Evolutionary conservation across 2,329 filamentous ascomycete species (phyloP).

Genomic region (Beauveria sp.): DNA sequence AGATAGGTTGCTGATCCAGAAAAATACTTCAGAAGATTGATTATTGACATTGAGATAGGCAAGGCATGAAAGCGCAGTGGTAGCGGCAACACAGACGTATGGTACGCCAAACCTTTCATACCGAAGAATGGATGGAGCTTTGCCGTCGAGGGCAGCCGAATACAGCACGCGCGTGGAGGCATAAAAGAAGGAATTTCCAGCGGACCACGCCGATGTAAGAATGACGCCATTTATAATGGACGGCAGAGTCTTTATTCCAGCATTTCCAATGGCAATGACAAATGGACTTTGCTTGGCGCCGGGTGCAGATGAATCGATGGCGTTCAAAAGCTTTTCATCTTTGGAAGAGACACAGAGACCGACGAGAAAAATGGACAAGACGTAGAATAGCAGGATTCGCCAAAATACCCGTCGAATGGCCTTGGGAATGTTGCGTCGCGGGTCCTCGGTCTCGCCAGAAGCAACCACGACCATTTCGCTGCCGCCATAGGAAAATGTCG

Average conservation of each 20-base stretch:
- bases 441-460: slow-evolving; percentile 28
- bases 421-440: slow-evolving; percentile 28
- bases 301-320: slow-evolving; percentile 35
- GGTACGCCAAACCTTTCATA: slow-evolving; percentile 24
- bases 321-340: slow-evolving; percentile 35
- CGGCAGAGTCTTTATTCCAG: slow-evolving; percentile 38
- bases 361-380: slow-evolving; percentile 30
- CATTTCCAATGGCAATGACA: slow-evolving; percentile 45
- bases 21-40: slow-evolving; percentile 51
- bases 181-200: slow-evolving; percentile 50
- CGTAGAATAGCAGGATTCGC: slow-evolving; percentile 30
- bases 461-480: slow-evolving; percentile 32
- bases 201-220: slow-evolving; percentile 51
- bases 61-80: slow-evolving; percentile 52
- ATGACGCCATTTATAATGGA: slow-evolving; percentile 50
- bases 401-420: slow-evolving; percentile 27
- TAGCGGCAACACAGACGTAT: slow-evolving; percentile 22
- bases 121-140: slow-evolving; percentile 33
- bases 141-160: slow-evolving; percentile 33
- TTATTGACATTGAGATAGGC: slow-evolving; percentile 55
- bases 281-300: slow-evolving; percentile 44
- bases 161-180: slow-evolving; percentile 41
- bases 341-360: slow-evolving; percentile 30
- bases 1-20: slow-evolving; percentile 53
- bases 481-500: slow-evolving; percentile 40